Evolutionary conservation across 768 basidiomycete genomes (phyloP).

Genomic region (Rubroboletus satanas): DNA sequence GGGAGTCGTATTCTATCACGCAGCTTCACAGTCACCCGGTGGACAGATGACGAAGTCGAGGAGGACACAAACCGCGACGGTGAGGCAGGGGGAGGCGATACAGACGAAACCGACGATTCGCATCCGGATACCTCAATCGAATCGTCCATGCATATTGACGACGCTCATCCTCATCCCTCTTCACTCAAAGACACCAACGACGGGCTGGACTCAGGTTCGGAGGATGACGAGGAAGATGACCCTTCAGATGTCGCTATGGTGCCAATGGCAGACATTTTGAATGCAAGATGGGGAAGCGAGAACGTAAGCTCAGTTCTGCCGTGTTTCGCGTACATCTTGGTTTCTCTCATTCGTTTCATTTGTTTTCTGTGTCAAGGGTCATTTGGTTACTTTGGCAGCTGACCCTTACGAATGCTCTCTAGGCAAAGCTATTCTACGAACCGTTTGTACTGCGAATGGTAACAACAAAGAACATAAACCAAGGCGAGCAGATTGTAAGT

Average conservation of each 20-base stretch:
- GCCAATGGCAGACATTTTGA: slow-evolving; percentile 94
- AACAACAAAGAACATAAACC: slow-evolving; percentile 65
- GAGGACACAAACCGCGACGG: slow-evolving; percentile 4
- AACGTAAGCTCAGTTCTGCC: slow-evolving; percentile 54
- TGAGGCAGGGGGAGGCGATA: slow-evolving; percentile 25
- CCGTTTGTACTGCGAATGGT: slow-evolving; percentile 71
- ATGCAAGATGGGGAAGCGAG: slow-evolving; percentile 79
- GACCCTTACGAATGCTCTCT: not conserved
- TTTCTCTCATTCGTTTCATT: not conserved
- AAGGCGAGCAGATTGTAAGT: slow-evolving; percentile 86
- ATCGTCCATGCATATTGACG: slow-evolving; percentile 33
- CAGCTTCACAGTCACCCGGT: slow-evolving; percentile 79
- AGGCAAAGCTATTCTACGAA: slow-evolving; percentile 88
- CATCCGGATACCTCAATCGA: slow-evolving; percentile 11
- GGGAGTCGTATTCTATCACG: slow-evolving; percentile 91
- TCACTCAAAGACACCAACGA: slow-evolving; percentile 8
- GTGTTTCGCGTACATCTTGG: not conserved
- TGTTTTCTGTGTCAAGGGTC: not conserved
- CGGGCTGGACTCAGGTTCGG: slow-evolving; percentile 41
- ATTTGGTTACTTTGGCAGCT: not conserved
- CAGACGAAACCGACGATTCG: slow-evolving; percentile 33
- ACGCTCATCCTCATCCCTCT: slow-evolving; percentile 3
- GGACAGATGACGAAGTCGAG: slow-evolving; percentile 35
- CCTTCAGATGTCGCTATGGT: slow-evolving; percentile 81
- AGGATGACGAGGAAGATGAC: slow-evolving; percentile 48